Evolutionary conservation across 2,329 filamentous ascomycete species (phyloP), one percentile per base, ranked within the genome.

Genomic region (Tothia fuscella): DNA sequence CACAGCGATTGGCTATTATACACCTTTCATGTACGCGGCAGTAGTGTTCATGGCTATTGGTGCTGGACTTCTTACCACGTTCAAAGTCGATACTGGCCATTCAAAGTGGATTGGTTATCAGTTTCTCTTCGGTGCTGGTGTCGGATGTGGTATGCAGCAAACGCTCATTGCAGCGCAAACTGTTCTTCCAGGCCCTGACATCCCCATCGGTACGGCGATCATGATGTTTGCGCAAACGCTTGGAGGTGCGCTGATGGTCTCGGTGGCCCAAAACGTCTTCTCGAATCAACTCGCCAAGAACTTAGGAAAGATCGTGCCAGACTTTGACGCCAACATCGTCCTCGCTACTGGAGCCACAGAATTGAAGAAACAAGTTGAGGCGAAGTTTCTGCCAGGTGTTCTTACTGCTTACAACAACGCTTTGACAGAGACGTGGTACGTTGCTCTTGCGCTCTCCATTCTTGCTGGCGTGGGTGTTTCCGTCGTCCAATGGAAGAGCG

Each of bases 371-470:
- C 54, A 63, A 2, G 72, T 84, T 20, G 62, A 69, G 0, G 48
- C 58, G 0, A 50, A 73, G 45, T 71, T 66, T 44, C 55, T 78
- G 4, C 52, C 56, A 2, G 59, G 63, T 1, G 77, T 87, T 6
- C 62, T 78, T 2, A 48, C 62, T 0, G 79, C 77, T 0, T 85
- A 85, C 60, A 83, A 82, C 52, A 55, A 63, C 19, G 66, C 77
- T 0, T 56, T 85, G 28, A 67, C 67, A 2, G 59, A 68, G 44
- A 70, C 70, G 1, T 84, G 80, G 53, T 71, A 74, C 46, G 72
- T 82, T 6, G 70, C 67, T 2, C 61, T 79, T 6, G 68, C 71
- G 2, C 60, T 78, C 51, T 64, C 68, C 0, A 63, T 63, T 6
- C 43, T 78, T 6, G 69, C 66, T 4, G 63, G 80, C 12, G 28